These are phyloP conservation scores for Lodderomyces jiufengensis DNA, from an alignment of 1,139 yeast species.

Conservation along the genomic window DNA sequence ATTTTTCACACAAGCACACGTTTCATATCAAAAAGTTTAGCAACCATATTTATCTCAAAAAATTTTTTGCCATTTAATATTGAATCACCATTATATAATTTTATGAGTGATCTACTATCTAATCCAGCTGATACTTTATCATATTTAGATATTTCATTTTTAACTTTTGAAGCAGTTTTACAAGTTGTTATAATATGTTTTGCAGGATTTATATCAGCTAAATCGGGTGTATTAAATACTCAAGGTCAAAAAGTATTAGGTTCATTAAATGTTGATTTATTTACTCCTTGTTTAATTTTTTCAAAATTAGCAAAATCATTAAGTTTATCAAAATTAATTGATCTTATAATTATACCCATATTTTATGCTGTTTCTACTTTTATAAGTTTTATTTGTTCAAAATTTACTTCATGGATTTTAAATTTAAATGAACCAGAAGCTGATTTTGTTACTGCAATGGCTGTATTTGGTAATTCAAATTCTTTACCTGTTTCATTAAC, in stretches of 20 bases:
- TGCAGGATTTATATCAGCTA: slow-evolving; percentile 70
- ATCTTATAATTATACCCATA: slow-evolving; percentile 70
- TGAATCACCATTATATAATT: not conserved
- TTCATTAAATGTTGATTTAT: slow-evolving; percentile 68
- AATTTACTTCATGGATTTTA: slow-evolving; percentile 43
- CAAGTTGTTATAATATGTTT: slow-evolving; percentile 73
- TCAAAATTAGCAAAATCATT: slow-evolving; percentile 74
- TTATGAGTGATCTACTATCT: slow-evolving; percentile 6
- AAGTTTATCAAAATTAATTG: slow-evolving; percentile 62
- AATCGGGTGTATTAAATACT: slow-evolving; percentile 53
- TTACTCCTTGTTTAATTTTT: slow-evolving; percentile 83
- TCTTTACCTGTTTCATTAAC: slow-evolving; percentile 78
- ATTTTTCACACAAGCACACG: not conserved
- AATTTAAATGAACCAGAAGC: slow-evolving; percentile 60
- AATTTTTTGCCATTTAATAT: not conserved
- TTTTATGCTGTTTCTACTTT: slow-evolving; percentile 63
- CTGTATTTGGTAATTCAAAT: slow-evolving; percentile 81
- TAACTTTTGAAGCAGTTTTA: slow-evolving; percentile 75
- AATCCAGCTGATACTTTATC: slow-evolving; percentile 24
- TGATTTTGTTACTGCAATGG: slow-evolving; percentile 85
- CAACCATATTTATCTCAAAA: too few species aligned
- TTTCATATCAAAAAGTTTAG: too few species aligned
- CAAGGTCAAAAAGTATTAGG: slow-evolving; percentile 66
- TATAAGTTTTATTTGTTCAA: slow-evolving; percentile 56
- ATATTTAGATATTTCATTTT: slow-evolving; percentile 52